phyloP scores from a whole-genome alignment of 176 grass and related monocot species.

The Aegilops bicornis region DNA sequence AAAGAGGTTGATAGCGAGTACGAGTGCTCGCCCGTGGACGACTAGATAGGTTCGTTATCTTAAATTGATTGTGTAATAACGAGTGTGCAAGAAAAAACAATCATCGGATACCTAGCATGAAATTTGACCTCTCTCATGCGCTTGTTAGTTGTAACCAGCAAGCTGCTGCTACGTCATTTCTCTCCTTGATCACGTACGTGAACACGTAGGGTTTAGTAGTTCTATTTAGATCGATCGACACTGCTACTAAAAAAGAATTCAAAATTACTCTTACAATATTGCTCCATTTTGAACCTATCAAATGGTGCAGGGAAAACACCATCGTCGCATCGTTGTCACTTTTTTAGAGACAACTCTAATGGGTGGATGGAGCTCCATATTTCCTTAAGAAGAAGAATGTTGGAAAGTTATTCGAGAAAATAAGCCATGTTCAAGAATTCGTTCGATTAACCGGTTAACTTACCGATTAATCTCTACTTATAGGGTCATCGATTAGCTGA shows the following conservation, averaged over 20 bases:
- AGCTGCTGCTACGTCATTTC: neutral
- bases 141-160: no score
- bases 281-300: no score
- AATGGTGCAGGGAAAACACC: no score
- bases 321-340: no score
- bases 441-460: no score
- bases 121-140: no score
- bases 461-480: no score
- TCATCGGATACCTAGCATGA: conserved; percentile 6
- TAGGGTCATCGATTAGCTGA: no score
- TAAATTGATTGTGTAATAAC: conserved; percentile 55
- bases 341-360: neutral
- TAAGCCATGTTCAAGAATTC: no score
- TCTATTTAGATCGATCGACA: neutral
- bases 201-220: neutral
- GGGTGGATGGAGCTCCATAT: neutral
- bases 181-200: conserved; percentile 11
- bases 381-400: neutral
- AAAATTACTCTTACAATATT: neutral
- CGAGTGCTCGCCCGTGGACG: conserved; percentile 22
- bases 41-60: conserved; percentile 46
- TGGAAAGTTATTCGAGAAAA: neutral
- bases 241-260: no score
- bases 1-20: conserved; percentile 26
- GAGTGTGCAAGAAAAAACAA: conserved; percentile 22